Evolutionary conservation across 306 rosid species (phyloP).

Genomic region (Vigna angularis): DNA sequence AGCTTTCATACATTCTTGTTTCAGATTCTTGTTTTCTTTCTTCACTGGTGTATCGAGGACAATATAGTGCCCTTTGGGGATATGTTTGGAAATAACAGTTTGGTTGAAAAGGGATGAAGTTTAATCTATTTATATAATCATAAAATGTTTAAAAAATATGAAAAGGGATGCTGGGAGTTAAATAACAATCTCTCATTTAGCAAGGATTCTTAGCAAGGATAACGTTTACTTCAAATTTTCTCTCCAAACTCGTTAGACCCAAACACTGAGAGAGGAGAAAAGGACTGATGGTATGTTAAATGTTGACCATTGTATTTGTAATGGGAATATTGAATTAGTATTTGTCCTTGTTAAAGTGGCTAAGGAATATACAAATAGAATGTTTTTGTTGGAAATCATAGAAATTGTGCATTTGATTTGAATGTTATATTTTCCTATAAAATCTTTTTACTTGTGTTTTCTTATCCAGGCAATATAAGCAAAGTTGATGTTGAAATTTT

Average conservation of each 20-base stretch:
- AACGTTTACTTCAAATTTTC: too few relatives aligned
- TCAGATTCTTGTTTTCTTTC: conserved; percentile 8
- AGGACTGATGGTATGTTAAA: conserved; percentile 1
- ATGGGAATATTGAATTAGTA: neutral
- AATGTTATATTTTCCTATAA: too few relatives aligned
- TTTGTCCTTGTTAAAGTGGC: neutral
- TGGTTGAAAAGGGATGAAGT: neutral
- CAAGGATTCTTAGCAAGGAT: too few relatives aligned
- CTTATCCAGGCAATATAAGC: neutral
- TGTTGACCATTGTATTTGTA: neutral
- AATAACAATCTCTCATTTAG: neutral
- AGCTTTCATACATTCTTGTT: neutral
- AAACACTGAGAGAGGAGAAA: conserved; percentile 9
- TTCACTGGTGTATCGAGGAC: conserved; percentile 11
- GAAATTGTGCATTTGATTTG: neutral
- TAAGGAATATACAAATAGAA: neutral
- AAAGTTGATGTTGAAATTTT: neutral
- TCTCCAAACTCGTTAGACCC: neutral
- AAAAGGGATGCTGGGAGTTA: neutral
- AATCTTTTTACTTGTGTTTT: neutral
- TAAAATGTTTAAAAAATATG: neutral
- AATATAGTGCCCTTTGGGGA: neutral
- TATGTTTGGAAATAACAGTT: neutral
- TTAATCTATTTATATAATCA: neutral
- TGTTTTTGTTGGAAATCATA: neutral